Percentiles rank a stretch among this genome's conserved stretches.
Evolutionary conservation across 441 rosid species (phyloP).

Genomic region (Adansonia grandidieri): DNA sequence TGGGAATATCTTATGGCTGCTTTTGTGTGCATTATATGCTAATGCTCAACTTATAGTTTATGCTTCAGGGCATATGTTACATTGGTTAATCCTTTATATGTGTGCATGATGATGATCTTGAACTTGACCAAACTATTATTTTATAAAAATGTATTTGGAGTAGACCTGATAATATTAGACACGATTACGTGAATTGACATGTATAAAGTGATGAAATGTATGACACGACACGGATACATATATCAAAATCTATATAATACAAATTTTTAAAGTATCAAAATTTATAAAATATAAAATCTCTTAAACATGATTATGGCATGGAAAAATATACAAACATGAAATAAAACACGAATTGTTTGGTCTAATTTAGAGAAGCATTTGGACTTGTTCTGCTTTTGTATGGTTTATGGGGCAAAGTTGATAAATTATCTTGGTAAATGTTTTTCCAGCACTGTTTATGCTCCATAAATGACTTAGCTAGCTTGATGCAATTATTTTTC

Average conservation of each 20-base stretch:
- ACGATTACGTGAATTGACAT: too few species aligned
- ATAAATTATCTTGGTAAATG: not conserved
- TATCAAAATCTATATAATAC: too few species aligned
- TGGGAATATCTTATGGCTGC: not conserved
- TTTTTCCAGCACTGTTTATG: not conserved
- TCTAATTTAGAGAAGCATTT: constrained; percentile 3
- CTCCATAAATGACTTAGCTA: not conserved
- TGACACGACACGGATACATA: too few species aligned
- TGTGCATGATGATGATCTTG: too few species aligned
- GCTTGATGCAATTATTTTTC: not conserved
- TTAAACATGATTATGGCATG: too few species aligned
- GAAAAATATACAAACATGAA: too few species aligned
- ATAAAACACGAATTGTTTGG: too few species aligned
- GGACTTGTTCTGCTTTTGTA: not conserved
- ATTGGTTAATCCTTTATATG: not conserved
- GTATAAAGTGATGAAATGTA: too few species aligned
- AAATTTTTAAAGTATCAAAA: too few species aligned
- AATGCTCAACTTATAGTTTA: not conserved
- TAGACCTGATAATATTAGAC: too few species aligned
- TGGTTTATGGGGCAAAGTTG: not conserved
- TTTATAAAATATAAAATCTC: too few species aligned
- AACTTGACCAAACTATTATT: not conserved
- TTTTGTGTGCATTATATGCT: not conserved
- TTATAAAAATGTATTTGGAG: not conserved
- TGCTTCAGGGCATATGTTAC: not conserved